Evolutionary conservation across 176 grass and related monocot species (phyloP).

Genomic region (Carex littledalei): DNA sequence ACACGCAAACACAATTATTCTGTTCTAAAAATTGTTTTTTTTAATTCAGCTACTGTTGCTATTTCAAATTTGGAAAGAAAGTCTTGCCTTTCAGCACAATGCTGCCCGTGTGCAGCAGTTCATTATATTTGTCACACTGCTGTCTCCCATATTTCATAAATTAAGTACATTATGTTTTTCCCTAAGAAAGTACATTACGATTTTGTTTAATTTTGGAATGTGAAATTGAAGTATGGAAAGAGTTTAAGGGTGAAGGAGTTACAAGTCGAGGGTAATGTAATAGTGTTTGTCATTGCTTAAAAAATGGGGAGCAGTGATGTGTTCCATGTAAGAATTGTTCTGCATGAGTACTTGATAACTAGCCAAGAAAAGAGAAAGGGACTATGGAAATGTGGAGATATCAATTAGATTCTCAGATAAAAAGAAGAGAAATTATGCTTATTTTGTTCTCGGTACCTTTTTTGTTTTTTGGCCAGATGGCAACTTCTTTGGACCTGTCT

Average conservation of each 20-base stretch:
- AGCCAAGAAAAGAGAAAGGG: not conserved
- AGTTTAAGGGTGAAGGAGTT: not conserved
- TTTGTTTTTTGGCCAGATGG: conserved; percentile 54
- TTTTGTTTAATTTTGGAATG: not conserved
- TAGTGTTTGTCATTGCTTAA: not conserved
- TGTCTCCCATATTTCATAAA: not conserved
- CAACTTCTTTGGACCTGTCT: conserved; percentile 87
- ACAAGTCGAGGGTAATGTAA: not conserved
- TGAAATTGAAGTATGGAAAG: not conserved
- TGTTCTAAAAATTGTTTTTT: not conserved
- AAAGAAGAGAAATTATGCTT: not conserved
- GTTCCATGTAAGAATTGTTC: not conserved
- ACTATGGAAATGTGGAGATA: not conserved
- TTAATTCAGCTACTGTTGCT: not conserved
- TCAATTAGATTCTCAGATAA: not conserved
- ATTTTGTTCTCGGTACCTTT: not conserved
- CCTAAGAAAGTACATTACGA: not conserved
- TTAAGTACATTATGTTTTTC: not conserved
- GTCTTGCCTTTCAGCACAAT: not conserved
- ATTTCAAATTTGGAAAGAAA: not conserved
- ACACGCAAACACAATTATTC: not conserved
- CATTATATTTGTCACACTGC: not conserved
- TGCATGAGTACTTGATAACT: not conserved
- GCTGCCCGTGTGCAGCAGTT: not conserved
- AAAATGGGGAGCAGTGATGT: not conserved